Evolutionary conservation across 306 rosid species (phyloP), one percentile per base, ranked within the genome.

Genomic region (Quercus gilva): DNA sequence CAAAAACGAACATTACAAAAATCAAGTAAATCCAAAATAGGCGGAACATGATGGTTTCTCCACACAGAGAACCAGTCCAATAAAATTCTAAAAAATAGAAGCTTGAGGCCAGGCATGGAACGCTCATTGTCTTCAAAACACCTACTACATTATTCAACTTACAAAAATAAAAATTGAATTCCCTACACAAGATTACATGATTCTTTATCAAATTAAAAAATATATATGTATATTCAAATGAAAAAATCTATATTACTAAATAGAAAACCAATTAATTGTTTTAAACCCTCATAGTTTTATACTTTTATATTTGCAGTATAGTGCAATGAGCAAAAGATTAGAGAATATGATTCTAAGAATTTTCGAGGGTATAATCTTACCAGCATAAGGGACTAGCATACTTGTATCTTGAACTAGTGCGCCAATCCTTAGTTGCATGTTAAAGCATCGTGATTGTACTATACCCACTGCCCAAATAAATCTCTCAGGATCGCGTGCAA

Each of bases 371-470:
- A 53, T 59, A 53, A 83, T 74, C 84, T 76, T 81, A 92, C 99
- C 99, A 58, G 98, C 98, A 78, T 92, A 91, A 65, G 98, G 99
- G 80, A 92, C 52, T 75, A 95, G 90, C 98, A 91, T 91, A 85
- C 92, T 90, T 71, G 96, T 85, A 67, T 91, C 86, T 87, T 95
- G 97, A 76, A 81, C 84, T 35, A 95, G 88, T 61, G 99, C 90
- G 57, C 98, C 97, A 45, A 92, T 81, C 86, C 98, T 91, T 82
- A 84, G 79, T 80, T 90, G 86, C 92, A 89, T 85, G 87, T 86
- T 92, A 72, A 90, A 87, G 89, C 94, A 92, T 69, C 99, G 92
- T 79, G 97, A 91, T 82, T 92, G 97, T 79, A 92, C 99, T 77
- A 91, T 91, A 79, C 97, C 79, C 57, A 91, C 82, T 14, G 97